These are phyloP conservation scores for Pachyrhizus erosus DNA, from an alignment of 306 rosid species.

Conservation along the genomic window DNA sequence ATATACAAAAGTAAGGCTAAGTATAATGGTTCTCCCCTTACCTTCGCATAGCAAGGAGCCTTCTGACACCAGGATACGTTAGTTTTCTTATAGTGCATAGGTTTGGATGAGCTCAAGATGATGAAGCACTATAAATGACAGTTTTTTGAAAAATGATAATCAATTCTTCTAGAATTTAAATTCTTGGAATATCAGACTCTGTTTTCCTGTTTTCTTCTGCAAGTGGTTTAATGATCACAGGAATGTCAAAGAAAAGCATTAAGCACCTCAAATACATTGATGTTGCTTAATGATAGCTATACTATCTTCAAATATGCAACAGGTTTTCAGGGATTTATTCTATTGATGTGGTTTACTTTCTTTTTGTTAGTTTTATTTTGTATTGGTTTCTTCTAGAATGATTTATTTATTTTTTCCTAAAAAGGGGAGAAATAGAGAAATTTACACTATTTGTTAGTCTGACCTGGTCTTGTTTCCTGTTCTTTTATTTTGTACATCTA, in stretches of 20 bases:
- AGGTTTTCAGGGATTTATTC: slow-evolving; percentile 3
- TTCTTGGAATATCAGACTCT: slow-evolving; percentile 28
- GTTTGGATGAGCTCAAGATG: slow-evolving; percentile 12
- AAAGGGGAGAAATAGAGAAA: neutral
- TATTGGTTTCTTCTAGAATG: neutral
- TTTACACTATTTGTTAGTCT: slow-evolving; percentile 21
- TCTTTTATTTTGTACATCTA: slow-evolving; percentile 4
- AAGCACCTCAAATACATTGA: neutral
- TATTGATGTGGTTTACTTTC: slow-evolving; percentile 7
- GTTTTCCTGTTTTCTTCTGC: slow-evolving; percentile 6
- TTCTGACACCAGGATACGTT: too few species aligned
- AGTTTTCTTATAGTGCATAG: too few species aligned
- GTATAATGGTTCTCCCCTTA: too few species aligned
- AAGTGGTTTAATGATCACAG: slow-evolving; percentile 28
- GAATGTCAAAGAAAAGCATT: slow-evolving; percentile 26
- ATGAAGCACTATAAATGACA: slow-evolving; percentile 23
- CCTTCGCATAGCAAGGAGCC: too few species aligned
- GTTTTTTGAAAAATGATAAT: neutral
- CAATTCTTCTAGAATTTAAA: neutral
- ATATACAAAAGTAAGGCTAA: too few species aligned
- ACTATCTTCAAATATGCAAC: slow-evolving; percentile 35
- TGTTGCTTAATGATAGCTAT: slow-evolving; percentile 3
- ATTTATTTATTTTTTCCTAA: neutral
- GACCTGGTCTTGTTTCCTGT: neutral
- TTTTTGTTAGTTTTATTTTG: neutral